phyloP scores from a whole-genome alignment of 2,329 filamentous ascomycete species.

The Monosporascus sp. region DNA sequence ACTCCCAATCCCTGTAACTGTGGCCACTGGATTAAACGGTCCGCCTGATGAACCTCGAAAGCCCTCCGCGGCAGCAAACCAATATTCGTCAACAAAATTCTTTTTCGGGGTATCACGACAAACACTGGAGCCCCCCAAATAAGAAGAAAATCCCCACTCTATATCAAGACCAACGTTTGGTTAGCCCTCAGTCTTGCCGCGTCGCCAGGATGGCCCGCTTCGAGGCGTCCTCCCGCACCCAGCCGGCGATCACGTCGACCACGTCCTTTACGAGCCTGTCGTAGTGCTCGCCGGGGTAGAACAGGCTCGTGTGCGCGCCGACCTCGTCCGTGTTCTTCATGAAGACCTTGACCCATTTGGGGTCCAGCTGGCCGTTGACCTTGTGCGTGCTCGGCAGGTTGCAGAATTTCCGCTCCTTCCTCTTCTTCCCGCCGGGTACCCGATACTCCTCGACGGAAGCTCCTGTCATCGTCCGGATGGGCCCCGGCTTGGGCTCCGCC shows the following conservation, averaged over 20 bases:
- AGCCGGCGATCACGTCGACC: slow-evolving; percentile 58
- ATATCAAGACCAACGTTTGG: background rate
- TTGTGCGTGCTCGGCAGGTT: slow-evolving; percentile 51
- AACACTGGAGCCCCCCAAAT: too few relatives aligned
- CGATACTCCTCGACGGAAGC: background rate
- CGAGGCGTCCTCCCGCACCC: slow-evolving; percentile 60
- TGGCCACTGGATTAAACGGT: too few relatives aligned
- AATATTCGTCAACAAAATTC: too few relatives aligned
- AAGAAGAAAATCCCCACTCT: background rate
- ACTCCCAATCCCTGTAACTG: too few relatives aligned
- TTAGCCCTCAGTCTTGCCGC: slow-evolving; percentile 2
- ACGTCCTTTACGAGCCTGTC: slow-evolving; percentile 73
- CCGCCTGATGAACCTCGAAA: too few relatives aligned
- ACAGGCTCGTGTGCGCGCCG: slow-evolving; percentile 76
- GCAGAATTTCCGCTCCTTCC: slow-evolving; percentile 72
- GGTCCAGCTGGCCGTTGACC: slow-evolving; percentile 52
- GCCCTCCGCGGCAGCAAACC: too few relatives aligned
- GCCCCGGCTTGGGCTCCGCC: background rate
- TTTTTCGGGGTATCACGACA: too few relatives aligned
- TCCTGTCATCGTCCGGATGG: background rate
- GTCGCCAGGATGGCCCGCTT: slow-evolving; percentile 33
- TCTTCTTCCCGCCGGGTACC: slow-evolving; percentile 14
- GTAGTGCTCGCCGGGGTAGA: slow-evolving; percentile 68
- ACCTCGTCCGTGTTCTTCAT: slow-evolving; percentile 85
- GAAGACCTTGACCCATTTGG: slow-evolving; percentile 70